phyloP scores from a whole-genome alignment of 345 rosid species.

The Noccaea caerulescens region DNA sequence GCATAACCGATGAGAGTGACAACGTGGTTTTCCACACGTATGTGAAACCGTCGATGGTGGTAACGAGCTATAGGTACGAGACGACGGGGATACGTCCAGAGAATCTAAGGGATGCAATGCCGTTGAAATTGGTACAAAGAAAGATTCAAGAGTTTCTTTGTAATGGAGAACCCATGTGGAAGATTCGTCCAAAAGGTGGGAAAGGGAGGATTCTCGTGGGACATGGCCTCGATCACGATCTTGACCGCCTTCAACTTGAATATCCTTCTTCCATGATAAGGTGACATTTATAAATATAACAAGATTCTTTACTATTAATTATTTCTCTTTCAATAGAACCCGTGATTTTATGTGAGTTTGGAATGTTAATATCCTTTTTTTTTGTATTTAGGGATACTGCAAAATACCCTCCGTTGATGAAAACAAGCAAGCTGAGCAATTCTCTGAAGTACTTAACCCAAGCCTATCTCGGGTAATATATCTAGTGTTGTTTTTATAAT shows the following conservation, averaged over 20 bases:
- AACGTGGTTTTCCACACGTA: conserved; percentile 74
- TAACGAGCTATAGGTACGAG: conserved; percentile 87
- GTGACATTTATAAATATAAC: conserved; percentile 40
- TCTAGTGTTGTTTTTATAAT: not conserved
- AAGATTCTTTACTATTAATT: conserved; percentile 27
- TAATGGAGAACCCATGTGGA: conserved; percentile 94
- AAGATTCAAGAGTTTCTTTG: conserved; percentile 86
- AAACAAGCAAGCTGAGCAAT: conserved; percentile 95
- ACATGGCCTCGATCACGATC: conserved; percentile 84
- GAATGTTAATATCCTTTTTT: not conserved
- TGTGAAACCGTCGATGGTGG: conserved; percentile 72
- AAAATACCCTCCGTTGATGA: conserved; percentile 88
- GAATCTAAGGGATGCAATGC: conserved; percentile 71
- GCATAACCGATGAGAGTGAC: conserved; percentile 77
- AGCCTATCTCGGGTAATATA: conserved; percentile 80
- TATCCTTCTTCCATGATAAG: conserved; percentile 82
- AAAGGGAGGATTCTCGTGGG: conserved; percentile 92
- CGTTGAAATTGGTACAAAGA: conserved; percentile 66
- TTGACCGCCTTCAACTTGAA: conserved; percentile 73
- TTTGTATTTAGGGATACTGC: conserved; percentile 67
- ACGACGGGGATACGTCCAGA: conserved; percentile 82
- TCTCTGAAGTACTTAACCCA: conserved; percentile 86
- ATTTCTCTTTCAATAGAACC: not conserved
- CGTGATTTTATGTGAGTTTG: conserved; percentile 7
- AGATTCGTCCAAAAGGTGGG: conserved; percentile 73